Evolutionary conservation across 352 stramenopile genomes (phyloP), one percentile per base, ranked within the genome.

Genomic region (Phytophthora constricta): DNA sequence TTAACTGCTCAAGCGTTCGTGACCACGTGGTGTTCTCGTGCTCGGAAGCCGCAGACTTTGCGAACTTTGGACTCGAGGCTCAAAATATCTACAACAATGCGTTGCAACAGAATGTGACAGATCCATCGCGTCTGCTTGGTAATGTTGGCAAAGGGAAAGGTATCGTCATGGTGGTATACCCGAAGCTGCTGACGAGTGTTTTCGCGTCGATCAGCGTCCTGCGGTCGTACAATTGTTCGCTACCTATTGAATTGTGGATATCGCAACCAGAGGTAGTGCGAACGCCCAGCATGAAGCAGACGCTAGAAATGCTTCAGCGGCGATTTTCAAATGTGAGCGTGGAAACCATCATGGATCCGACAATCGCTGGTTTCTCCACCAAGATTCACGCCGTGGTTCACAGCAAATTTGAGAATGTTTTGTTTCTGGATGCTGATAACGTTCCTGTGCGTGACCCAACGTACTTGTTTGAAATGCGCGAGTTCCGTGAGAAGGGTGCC

Each of bases 341-440:
- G 25, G 74, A 83, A 27, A 73, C 70, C 13, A 91, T 91, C 41
- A 60, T 76, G 14, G 79, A 91, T 56, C 59, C 60, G 16, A 68
- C 51, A 11, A 71, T 85, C 41, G 71, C 57, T 8, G 78, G 77
- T 3, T 93, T 91, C 60, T 76, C 70, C 28, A 89, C 77, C 55
- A 92, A 93, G 68, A 84, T 90, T 33, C 78, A 91, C 55, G 82
- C 80, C 37, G 81, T 93, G 27, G 77, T 83, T 50, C 68, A 92
- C 65, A 86, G 73, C 53, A 60, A 70, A 20, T 93, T 91, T 43
- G 79, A 85, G 39, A 82, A 87, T 25, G 80, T 93, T 26, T 56
- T 94, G n/a, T 90, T 92, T 45, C 68, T 94, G 23, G 86, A 92
- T 22, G 78, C 82, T 4, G 84, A 91, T 61, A 92, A 89, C 50